A percentile compares a stretch with the other conserved stretches of the same genome.
Conservation (phyloP, 179 eudicot species). For the Heliamphora pulchella region DNA sequence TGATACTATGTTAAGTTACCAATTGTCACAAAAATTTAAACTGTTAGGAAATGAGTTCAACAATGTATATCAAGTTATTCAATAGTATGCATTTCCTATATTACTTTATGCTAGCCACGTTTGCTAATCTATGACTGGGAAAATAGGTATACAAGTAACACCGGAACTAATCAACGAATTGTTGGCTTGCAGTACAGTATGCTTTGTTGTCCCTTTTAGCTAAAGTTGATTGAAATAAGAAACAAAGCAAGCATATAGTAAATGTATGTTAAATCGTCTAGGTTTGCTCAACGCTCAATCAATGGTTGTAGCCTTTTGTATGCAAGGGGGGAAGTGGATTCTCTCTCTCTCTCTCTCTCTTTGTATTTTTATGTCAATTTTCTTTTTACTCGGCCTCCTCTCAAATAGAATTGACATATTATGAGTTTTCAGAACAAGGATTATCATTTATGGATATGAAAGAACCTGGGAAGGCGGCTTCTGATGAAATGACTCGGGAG, state of each 20-base stretch:
- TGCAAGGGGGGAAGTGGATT: background rate
- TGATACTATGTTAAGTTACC: too few species aligned
- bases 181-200: background rate
- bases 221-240: background rate
- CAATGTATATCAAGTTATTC: too few species aligned
- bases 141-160: background rate
- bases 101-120: background rate
- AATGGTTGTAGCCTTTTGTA: background rate
- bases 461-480: constrained; percentile 18
- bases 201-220: background rate
- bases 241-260: background rate
- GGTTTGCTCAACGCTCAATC: background rate
- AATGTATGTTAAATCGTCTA: background rate
- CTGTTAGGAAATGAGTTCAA: too few species aligned
- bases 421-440: constrained; percentile 23
- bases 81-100: background rate
- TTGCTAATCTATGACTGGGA: background rate
- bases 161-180: background rate
- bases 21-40: too few species aligned
- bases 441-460: constrained; percentile 38
- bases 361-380: too few species aligned
- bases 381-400: background rate
- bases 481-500: constrained; percentile 41
- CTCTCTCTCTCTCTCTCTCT: background rate
- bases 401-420: background rate